Base-by-base conservation (phyloP, 495 filamentous ascomycete species). In the Cryomyces minteri region DNA sequence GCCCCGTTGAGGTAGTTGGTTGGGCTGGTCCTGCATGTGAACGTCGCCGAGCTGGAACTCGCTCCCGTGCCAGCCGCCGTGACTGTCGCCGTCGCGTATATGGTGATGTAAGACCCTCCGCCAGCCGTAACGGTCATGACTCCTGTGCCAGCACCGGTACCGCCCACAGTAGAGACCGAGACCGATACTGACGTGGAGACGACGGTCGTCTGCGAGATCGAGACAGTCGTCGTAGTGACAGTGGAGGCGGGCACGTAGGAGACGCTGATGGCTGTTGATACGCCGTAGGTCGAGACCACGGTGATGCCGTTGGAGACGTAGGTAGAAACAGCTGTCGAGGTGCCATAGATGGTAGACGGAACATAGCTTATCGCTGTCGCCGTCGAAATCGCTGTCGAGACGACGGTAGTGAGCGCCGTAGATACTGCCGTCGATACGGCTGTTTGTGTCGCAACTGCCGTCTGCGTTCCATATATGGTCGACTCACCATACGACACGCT, bases 1-100 rank as follows among this genome's bases (percentile, higher is more conserved):
- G 29, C 44, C 5, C 31, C 39, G 44, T 53, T 53, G 29, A 53
- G 39, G 41, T 53, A 54, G 39, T 54, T 54, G 18, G 51, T 50
- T 8, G 44, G 41, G 28, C 41, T 45, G 12, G 51, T 54, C 33
- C 48, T 36, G 43, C 51, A 54, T 2, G 48, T 47, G 36, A 54
- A 54, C 29, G 33, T 48, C n/a, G 34, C 9, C 9, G 29, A 36
- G 34, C 30, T 48, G 8, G 32, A 43, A 5, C 14, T 41, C 10
- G 18, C 32, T 32, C 40, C n/a, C 39, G 43, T 31, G 6, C 32
- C 51, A 2, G 47, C 32, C 32, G 43, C n/a, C 39, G 43, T 31
- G 9, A 39, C 51, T 5, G 51, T 53, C 12, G 49, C 36, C 7
- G 47, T 49, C 2, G 18, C 18, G 18, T 25, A 25, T 25, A 25